Conservation (phyloP, 2,329 filamentous ascomycete species). For the Plenodomus biglobosus region DNA sequence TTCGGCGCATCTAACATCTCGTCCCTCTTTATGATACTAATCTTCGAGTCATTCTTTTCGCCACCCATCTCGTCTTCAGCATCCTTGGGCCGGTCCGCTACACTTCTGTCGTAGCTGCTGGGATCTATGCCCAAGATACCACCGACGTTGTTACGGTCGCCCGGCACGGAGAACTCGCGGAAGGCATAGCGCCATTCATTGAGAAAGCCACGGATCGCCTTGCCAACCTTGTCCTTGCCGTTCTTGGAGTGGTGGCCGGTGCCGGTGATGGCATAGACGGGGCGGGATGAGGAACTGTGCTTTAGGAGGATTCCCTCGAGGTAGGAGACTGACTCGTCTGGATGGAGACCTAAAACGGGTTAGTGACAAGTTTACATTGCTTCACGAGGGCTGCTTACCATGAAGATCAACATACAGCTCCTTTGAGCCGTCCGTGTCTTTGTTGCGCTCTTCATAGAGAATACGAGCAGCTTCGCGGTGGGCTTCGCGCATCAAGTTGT, state of each 20-base stretch:
- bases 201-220: constrained; percentile 84
- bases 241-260: constrained; percentile 98
- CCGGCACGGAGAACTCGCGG: constrained; percentile 92
- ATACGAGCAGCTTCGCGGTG: constrained; percentile 91
- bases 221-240: constrained; percentile 97
- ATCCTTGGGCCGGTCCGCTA: constrained; percentile 41
- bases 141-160: constrained; percentile 82
- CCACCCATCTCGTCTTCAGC: constrained; percentile 30
- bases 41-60: constrained; percentile 38
- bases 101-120: constrained; percentile 57
- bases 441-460: constrained; percentile 92
- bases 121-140: constrained; percentile 67
- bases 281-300: constrained; percentile 69
- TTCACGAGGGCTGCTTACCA: constrained; percentile 47
- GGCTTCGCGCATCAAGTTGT: constrained; percentile 94
- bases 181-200: constrained; percentile 97
- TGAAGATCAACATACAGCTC: constrained; percentile 96
- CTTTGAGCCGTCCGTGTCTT: constrained; percentile 57
- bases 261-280: constrained; percentile 93
- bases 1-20: constrained; percentile 41
- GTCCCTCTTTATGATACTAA: constrained; percentile 44
- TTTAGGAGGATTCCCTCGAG: constrained; percentile 84
- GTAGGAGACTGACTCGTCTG: constrained; percentile 94
- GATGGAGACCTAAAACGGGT: constrained; percentile 68
- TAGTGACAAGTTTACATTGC: constrained; percentile 2